These are phyloP conservation scores for Coemansia aciculifera DNA, from an alignment of 192 early-diverging fungal species.

Conservation along the genomic window DNA sequence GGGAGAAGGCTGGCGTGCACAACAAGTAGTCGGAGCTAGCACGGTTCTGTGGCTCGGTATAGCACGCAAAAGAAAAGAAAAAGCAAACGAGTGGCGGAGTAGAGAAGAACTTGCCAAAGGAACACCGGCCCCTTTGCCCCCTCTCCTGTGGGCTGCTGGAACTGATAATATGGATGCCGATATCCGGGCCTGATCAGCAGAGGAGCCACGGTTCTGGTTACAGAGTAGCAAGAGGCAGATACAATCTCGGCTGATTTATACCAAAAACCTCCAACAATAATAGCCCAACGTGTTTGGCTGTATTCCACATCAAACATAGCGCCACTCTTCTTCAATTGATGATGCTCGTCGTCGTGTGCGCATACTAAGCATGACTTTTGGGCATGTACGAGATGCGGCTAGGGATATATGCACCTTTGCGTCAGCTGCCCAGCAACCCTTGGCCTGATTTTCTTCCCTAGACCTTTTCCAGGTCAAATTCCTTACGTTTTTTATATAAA, in stretches of 20 bases:
- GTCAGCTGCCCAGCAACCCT: not conserved
- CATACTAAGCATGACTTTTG: not conserved
- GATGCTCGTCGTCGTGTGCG: not conserved
- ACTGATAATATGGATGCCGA: conserved; percentile 1
- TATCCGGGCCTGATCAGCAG: not conserved
- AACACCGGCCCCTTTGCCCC: not conserved
- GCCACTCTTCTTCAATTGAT: not conserved
- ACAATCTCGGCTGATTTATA: not conserved
- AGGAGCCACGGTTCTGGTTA: not conserved
- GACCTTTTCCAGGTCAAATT: not conserved
- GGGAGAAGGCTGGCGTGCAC: not conserved
- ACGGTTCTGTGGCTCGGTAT: not conserved
- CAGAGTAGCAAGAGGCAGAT: not conserved
- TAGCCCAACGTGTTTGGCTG: not conserved
- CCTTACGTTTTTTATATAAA: not conserved
- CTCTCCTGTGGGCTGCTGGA: not conserved
- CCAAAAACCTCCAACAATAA: not conserved
- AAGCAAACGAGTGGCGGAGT: not conserved
- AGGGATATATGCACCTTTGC: not conserved
- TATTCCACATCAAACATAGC: not conserved
- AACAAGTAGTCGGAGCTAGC: not conserved
- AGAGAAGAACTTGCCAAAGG: not conserved
- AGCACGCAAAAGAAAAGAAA: not conserved
- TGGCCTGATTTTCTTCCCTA: not conserved
- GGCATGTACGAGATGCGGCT: not conserved